Conservation (phyloP, 2,329 filamentous ascomycete species). For the Pestalotiopsis sp. region DNA sequence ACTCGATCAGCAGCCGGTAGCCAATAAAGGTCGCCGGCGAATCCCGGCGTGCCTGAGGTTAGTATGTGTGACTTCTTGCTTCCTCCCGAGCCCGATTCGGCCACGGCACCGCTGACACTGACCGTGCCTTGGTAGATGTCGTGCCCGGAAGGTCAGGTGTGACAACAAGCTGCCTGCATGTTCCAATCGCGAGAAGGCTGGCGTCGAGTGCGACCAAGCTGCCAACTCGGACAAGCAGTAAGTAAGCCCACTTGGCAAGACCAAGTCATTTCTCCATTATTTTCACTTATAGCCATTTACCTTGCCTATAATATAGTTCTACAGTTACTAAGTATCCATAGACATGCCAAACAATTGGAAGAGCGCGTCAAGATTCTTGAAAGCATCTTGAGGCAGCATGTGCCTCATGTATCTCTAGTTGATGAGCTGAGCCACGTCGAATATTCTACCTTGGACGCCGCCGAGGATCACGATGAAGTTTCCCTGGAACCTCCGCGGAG, state of each 20-base stretch:
- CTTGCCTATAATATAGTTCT: background rate
- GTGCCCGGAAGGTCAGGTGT: conserved; percentile 78
- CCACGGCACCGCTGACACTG: background rate
- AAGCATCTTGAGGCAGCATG: background rate
- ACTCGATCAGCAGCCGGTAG: background rate
- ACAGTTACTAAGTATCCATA: background rate
- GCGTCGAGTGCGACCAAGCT: conserved; percentile 9
- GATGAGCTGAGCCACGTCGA: background rate
- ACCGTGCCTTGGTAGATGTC: background rate
- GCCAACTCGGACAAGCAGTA: conserved; percentile 6
- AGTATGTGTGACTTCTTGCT: background rate
- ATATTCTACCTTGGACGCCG: background rate
- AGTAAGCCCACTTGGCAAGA: background rate
- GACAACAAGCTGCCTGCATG: conserved; percentile 94
- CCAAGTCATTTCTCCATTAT: background rate
- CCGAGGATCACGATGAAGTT: background rate
- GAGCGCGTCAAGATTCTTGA: conserved; percentile 3
- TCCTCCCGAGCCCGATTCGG: background rate
- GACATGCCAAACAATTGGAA: conserved; percentile 3
- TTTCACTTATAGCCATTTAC: background rate
- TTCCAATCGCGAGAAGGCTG: conserved; percentile 66
- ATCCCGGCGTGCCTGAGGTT: conserved; percentile 6
- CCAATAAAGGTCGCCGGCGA: background rate
- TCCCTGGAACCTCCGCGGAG: too few relatives aligned
- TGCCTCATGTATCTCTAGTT: background rate